phyloP scores from a whole-genome alignment of 129 eudicot genomes.

The Escallonia rubra region DNA sequence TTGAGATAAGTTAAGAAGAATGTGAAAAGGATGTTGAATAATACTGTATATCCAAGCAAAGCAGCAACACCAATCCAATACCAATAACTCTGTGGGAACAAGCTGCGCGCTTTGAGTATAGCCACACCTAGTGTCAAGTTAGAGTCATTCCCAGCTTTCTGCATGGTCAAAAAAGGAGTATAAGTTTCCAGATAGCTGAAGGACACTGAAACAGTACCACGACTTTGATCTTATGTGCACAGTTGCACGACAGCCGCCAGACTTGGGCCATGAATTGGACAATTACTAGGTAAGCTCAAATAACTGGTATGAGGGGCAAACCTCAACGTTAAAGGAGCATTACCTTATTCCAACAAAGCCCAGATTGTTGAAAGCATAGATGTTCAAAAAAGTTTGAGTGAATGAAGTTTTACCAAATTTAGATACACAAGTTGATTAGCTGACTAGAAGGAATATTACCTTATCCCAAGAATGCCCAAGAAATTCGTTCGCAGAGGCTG shows the following conservation, averaged over 20 bases:
- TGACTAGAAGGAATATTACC: slow-evolving; percentile 32
- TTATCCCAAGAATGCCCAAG: slow-evolving; percentile 94
- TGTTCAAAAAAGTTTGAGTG: too few species aligned
- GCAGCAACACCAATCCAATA: slow-evolving; percentile 95
- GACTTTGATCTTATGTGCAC: neutral
- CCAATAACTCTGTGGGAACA: slow-evolving; percentile 86
- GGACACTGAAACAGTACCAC: neutral
- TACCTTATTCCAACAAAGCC: too few species aligned
- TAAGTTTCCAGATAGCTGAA: neutral
- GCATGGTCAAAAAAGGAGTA: slow-evolving; percentile 21
- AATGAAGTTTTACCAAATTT: neutral
- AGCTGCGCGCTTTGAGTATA: slow-evolving; percentile 69
- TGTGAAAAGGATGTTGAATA: slow-evolving; percentile 80
- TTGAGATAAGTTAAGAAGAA: slow-evolving; percentile 70
- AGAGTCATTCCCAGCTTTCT: slow-evolving; percentile 48
- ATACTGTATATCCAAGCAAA: slow-evolving; percentile 71
- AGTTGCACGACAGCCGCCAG: neutral
- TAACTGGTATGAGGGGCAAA: neutral
- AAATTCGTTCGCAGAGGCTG: slow-evolving; percentile 93
- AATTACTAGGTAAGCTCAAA: too few species aligned
- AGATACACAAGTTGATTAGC: neutral
- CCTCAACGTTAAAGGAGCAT: neutral
- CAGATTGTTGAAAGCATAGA: too few species aligned
- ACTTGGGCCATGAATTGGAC: neutral
- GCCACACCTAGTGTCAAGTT: slow-evolving; percentile 60